These are phyloP conservation scores for Glonium stellatum DNA, from an alignment of 495 filamentous ascomycete species.

Conservation along the genomic window DNA sequence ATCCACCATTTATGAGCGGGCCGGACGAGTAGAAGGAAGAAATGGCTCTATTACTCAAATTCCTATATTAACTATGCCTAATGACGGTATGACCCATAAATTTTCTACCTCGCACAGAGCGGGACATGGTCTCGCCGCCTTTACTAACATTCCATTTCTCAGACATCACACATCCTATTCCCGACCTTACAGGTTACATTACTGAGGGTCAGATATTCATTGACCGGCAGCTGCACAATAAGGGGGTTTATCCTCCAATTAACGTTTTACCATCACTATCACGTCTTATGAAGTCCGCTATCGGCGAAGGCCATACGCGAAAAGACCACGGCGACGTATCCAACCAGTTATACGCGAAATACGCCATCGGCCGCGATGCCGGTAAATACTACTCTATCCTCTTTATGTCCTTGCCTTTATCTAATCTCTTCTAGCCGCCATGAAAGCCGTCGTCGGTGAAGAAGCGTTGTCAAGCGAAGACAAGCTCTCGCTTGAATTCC, in stretches of 20 bases:
- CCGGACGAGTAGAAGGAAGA: slow-evolving; percentile 93
- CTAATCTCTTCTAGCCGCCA: slow-evolving; percentile 52
- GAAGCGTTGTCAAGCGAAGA: slow-evolving; percentile 93
- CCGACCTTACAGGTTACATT: slow-evolving; percentile 97
- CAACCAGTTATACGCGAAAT: slow-evolving; percentile 99
- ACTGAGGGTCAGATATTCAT: slow-evolving; percentile 98
- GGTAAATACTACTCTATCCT: not conserved
- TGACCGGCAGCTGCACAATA: slow-evolving; percentile 90
- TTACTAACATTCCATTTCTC: slow-evolving; percentile 1
- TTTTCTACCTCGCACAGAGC: not conserved
- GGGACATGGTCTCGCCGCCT: not conserved
- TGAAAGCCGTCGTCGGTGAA: slow-evolving; percentile 99
- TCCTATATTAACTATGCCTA: slow-evolving; percentile 98
- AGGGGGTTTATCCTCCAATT: slow-evolving; percentile 96
- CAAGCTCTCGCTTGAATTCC: slow-evolving; percentile 94
- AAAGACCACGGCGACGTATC: slow-evolving; percentile 97
- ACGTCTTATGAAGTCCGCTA: slow-evolving; percentile 99
- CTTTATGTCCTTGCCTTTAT: not conserved
- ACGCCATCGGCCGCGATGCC: slow-evolving; percentile 96
- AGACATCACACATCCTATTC: slow-evolving; percentile 99
- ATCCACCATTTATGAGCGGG: slow-evolving; percentile 99
- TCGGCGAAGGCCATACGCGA: slow-evolving; percentile 90
- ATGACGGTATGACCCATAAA: slow-evolving; percentile 59
- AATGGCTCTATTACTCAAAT: slow-evolving; percentile 99
- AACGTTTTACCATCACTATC: slow-evolving; percentile 98